Base-by-base conservation (phyloP, 169 alveolate genomes). In the Plasmodium cynomolgi region DNA sequence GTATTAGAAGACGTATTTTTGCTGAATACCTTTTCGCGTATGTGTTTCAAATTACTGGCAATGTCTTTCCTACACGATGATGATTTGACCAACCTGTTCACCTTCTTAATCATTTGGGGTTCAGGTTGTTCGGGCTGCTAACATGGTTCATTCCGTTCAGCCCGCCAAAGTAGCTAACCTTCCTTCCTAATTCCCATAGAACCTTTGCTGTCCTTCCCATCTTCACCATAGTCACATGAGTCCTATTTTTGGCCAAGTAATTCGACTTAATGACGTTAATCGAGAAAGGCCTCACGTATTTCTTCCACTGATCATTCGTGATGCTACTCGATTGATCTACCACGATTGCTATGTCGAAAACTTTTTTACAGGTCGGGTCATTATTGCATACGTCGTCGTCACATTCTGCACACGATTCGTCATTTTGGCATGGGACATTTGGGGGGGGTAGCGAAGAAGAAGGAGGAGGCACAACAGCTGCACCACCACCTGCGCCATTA, bases 381-480 rank as follows among this genome's bases (percentile, higher is more conserved):
- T 47, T 86, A 58, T 86, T 84, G 81, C 93, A 86, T 37, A 34
- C 39, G 68, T 86, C 93, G 68, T 86, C 93, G 80, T 85, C 93
- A 54, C 85, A 75, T 54, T 86, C 93, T 54, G 58, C 81, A 44
- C 92, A 84, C 17, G 71, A 84, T 71, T 71, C 83, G 77, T 68
- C 77, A 86, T 86, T 86, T 1, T 50, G 47, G 81, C 93, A 86
- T 31, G 84, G 34, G 31, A 71, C 31, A 84, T 1, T n/a, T 71
- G 84, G 82, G 17, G 83, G 84, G 2, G 47, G 54, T 33, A 33
- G 39, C 37, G 83, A 58, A 47, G 83, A 62, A 8, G 44, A 29
- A 31, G 26, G 44, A 54, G 93, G 77, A 37, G 58, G 50, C 47
- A 1, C 73, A 44, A 31, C 47, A 7, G 41, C 39, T 15, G 15